Conservation (phyloP, 345 rosid genomes). For the Conringia planisiliqua region DNA sequence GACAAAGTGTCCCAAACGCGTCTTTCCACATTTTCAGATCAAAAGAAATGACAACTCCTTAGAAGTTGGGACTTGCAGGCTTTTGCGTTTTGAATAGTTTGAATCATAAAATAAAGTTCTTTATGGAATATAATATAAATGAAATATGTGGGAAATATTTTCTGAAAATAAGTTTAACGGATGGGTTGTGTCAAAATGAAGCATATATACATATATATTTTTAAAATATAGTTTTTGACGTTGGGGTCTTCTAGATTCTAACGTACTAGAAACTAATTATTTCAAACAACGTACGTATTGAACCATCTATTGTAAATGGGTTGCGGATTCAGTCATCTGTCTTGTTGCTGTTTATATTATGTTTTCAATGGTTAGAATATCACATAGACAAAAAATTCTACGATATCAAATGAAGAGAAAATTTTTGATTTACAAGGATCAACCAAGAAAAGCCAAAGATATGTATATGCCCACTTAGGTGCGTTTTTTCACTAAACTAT, state of each 20-base stretch:
- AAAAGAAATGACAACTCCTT: neutral
- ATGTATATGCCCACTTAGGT: conserved; percentile 5
- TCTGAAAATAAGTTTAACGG: neutral
- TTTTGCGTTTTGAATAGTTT: neutral
- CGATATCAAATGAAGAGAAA: neutral
- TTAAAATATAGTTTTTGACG: neutral
- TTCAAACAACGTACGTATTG: neutral
- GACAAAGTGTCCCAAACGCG: conserved; percentile 21
- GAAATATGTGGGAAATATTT: neutral
- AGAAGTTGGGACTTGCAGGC: neutral
- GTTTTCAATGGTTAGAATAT: neutral
- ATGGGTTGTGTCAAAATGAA: neutral
- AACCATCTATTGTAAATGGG: neutral
- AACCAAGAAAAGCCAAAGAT: neutral
- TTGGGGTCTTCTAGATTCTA: neutral
- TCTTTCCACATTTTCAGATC: conserved; percentile 1
- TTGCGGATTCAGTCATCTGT: neutral
- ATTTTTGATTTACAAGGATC: conserved; percentile 3
- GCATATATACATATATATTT: neutral
- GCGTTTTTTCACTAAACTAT: conserved; percentile 11
- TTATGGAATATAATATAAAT: neutral
- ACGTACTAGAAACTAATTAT: conserved; percentile 1
- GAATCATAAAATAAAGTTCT: neutral
- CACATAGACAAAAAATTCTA: neutral
- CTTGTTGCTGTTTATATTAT: neutral